phyloP scores from a whole-genome alignment of 768 basidiomycete species.

The Phlebiopsis gigantea region DNA sequence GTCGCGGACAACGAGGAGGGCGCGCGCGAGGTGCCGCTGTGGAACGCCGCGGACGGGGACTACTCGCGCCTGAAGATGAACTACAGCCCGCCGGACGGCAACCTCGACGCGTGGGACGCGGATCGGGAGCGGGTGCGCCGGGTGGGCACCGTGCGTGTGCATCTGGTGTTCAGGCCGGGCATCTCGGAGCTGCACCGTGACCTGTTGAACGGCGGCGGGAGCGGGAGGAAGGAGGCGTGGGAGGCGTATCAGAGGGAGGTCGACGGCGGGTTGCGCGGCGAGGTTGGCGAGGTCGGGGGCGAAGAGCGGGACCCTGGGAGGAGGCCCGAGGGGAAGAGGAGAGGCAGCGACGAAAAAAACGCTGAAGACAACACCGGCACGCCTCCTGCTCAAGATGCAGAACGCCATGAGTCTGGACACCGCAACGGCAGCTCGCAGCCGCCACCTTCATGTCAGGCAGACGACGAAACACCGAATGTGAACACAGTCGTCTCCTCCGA shows the following conservation, averaged over 20 bases:
- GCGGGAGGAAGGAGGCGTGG: slow-evolving; percentile 22
- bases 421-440: too few species aligned
- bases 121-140: slow-evolving; percentile 22
- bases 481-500: slow-evolving; percentile 14
- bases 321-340: slow-evolving; percentile 13
- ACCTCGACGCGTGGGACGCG: slow-evolving; percentile 23
- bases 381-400: too few species aligned
- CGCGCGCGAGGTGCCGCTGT: slow-evolving; percentile 40
- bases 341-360: neutral
- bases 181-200: slow-evolving; percentile 21
- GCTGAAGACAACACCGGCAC: too few species aligned
- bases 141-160: slow-evolving; percentile 23
- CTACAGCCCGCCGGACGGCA: slow-evolving; percentile 26
- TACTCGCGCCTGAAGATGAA: slow-evolving; percentile 28
- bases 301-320: slow-evolving; percentile 15
- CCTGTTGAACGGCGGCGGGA: slow-evolving; percentile 19
- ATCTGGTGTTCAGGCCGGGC: slow-evolving; percentile 26
- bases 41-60: slow-evolving; percentile 22
- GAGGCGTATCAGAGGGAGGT: slow-evolving; percentile 22
- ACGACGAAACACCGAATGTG: neutral
- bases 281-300: slow-evolving; percentile 15
- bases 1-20: slow-evolving; percentile 44
- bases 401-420: too few species aligned
- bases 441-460: neutral
- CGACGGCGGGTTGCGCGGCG: slow-evolving; percentile 20